Conservation (phyloP, 768 basidiomycete genomes). For the Termitomyces eurrhizus region DNA sequence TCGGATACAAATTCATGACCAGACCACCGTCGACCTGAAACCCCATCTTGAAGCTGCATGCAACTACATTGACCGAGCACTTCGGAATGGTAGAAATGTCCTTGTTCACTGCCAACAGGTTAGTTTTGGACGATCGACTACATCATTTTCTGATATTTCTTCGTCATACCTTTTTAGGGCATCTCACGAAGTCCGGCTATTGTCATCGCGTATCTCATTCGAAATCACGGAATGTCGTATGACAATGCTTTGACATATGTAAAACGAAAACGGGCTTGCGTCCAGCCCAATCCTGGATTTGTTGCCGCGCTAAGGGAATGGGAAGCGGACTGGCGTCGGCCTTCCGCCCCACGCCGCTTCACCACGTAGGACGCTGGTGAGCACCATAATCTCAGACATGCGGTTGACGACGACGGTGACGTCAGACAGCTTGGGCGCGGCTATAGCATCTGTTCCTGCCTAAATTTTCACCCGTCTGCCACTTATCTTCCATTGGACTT, state of each 20-base stretch:
- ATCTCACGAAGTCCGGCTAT: constrained; percentile 75
- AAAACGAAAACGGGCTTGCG: constrained; percentile 63
- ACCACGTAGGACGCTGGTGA: constrained; percentile 13
- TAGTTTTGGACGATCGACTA: constrained; percentile 16
- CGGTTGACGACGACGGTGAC: neutral
- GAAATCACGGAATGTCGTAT: constrained; percentile 68
- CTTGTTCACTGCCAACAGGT: constrained; percentile 86
- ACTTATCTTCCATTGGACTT: no score
- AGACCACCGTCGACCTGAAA: constrained; percentile 53
- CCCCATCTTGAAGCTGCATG: constrained; percentile 70
- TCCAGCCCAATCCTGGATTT: constrained; percentile 79
- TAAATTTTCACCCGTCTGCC: neutral
- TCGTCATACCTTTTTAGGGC: constrained; percentile 39
- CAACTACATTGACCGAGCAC: constrained; percentile 57
- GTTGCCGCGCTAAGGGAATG: constrained; percentile 55
- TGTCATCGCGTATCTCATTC: constrained; percentile 80
- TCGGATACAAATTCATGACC: constrained; percentile 66
- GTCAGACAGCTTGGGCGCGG: neutral
- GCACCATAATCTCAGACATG: neutral
- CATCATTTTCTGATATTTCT: constrained; percentile 12
- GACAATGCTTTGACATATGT: constrained; percentile 59
- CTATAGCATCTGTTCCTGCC: no score
- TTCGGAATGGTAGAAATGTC: constrained; percentile 59
- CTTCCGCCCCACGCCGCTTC: constrained; percentile 16
- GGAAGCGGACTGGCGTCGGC: constrained; percentile 35